phyloP scores from a whole-genome alignment of 1,284 basidiomycete genomes.

The Ceratobasidium sp. region DNA sequence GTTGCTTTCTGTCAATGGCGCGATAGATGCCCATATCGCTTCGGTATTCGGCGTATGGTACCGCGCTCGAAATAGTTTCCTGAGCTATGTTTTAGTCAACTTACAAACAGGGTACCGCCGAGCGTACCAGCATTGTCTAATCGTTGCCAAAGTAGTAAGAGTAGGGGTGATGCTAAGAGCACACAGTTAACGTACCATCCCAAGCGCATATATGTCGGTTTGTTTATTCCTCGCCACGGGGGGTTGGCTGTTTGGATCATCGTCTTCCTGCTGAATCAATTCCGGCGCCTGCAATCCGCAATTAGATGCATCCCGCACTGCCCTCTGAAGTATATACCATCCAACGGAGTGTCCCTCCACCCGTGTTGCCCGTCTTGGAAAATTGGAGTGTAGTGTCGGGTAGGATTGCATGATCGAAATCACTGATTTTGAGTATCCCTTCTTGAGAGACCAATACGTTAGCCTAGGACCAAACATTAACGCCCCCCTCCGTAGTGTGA shows the following conservation, averaged over 20 bases:
- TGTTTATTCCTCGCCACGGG: not conserved
- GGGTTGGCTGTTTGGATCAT: not conserved
- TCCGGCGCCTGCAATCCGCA: constrained; percentile 12
- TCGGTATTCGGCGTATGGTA: constrained; percentile 32
- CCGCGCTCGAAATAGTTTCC: constrained; percentile 18
- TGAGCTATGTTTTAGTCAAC: not conserved
- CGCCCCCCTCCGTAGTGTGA: not conserved
- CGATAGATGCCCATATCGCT: not conserved
- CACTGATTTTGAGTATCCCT: constrained; percentile 10
- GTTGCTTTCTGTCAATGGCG: not conserved
- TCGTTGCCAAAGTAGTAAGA: not conserved
- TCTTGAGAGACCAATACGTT: constrained; percentile 16
- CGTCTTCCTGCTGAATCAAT: constrained; percentile 9
- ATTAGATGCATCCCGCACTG: no score
- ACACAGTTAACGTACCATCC: constrained; percentile 13
- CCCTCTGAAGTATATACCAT: no score
- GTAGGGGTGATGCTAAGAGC: not conserved
- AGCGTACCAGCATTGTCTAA: constrained; percentile 33
- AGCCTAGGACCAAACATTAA: not conserved
- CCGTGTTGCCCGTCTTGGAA: constrained; percentile 20
- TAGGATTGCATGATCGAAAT: constrained; percentile 35
- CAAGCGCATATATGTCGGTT: constrained; percentile 35
- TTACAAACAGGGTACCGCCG: not conserved
- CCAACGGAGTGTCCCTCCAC: constrained; percentile 35
- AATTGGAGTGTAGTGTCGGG: constrained; percentile 13